phyloP scores from a whole-genome alignment of 2,329 filamentous ascomycete genomes.

The Parafenestella ontariensis region DNA sequence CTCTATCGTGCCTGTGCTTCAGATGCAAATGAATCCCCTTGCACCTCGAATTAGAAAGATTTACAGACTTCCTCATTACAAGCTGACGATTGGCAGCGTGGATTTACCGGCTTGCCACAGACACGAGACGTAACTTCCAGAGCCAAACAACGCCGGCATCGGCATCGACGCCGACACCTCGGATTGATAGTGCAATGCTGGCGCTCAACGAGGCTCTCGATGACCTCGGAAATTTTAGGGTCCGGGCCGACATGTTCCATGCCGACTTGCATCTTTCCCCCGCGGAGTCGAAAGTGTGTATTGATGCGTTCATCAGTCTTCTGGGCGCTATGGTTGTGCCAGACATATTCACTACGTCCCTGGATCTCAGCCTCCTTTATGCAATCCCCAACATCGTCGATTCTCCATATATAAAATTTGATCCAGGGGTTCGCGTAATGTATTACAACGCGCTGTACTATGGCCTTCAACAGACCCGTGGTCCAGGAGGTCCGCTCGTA shows the following conservation, averaged over 20 bases:
- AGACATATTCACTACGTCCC: constrained; percentile 16
- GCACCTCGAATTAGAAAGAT: neutral
- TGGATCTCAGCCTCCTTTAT: constrained; percentile 27
- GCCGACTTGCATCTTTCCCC: constrained; percentile 22
- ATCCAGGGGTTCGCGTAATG: constrained; percentile 31
- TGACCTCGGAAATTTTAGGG: constrained; percentile 33
- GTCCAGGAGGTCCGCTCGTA: constrained; percentile 15
- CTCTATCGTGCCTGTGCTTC: too few species aligned
- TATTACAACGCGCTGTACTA: constrained; percentile 40
- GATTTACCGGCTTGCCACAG: constrained; percentile 39
- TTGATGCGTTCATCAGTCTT: constrained; percentile 29
- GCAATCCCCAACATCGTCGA: constrained; percentile 31
- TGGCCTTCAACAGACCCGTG: constrained; percentile 25
- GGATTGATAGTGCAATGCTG: constrained; percentile 36
- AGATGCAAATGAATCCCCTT: too few species aligned
- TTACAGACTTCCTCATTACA: too few species aligned
- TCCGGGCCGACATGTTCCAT: constrained; percentile 21
- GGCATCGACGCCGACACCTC: constrained; percentile 26
- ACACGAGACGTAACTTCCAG: constrained; percentile 33
- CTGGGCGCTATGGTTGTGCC: constrained; percentile 25
- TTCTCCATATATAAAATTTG: constrained; percentile 36
- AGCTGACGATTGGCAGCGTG: constrained; percentile 21
- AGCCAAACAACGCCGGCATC: constrained; percentile 25
- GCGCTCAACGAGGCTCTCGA: constrained; percentile 35
- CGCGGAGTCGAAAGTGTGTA: constrained; percentile 24